Percentiles rank a stretch among this genome's conserved stretches.
Evolutionary conservation across 345 rosid species (phyloP).

Genomic region (Syzygium aromaticum): DNA sequence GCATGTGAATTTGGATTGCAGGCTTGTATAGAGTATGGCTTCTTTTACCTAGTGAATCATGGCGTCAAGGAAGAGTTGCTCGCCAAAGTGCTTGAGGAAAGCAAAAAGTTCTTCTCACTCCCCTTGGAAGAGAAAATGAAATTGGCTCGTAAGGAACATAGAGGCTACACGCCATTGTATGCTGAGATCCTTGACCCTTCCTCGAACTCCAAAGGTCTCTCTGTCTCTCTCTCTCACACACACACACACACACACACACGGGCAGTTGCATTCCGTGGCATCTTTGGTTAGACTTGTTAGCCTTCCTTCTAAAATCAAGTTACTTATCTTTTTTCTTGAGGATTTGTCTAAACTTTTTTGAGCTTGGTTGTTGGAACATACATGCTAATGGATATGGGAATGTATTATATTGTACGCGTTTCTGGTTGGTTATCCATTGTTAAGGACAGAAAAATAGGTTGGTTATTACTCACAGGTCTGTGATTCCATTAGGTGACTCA

Average conservation of each 20-base stretch:
- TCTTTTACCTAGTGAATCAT: conserved; percentile 84
- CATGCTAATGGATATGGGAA: background rate
- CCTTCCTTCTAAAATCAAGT: background rate
- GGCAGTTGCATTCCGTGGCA: background rate
- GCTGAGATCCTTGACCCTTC: conserved; percentile 40
- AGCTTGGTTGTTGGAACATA: background rate
- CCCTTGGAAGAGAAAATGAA: conserved; percentile 51
- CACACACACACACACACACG: fast-evolving
- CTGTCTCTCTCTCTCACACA: background rate
- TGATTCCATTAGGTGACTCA: conserved; percentile 43
- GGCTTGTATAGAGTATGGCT: conserved; percentile 77
- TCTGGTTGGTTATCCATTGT: background rate
- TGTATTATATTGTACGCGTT: background rate
- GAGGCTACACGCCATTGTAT: conserved; percentile 61
- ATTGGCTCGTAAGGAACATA: conserved; percentile 24
- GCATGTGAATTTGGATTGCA: conserved; percentile 7
- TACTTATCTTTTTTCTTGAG: background rate
- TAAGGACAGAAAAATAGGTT: background rate
- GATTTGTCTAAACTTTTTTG: background rate
- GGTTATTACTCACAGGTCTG: background rate
- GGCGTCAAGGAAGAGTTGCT: conserved; percentile 57
- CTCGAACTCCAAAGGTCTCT: conserved; percentile 27
- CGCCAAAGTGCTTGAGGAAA: conserved; percentile 33
- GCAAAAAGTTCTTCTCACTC: conserved; percentile 59
- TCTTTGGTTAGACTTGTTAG: background rate